Base-by-base conservation (phyloP, 371 early-diverging fungal species). In the Mortierella sp. region DNA sequence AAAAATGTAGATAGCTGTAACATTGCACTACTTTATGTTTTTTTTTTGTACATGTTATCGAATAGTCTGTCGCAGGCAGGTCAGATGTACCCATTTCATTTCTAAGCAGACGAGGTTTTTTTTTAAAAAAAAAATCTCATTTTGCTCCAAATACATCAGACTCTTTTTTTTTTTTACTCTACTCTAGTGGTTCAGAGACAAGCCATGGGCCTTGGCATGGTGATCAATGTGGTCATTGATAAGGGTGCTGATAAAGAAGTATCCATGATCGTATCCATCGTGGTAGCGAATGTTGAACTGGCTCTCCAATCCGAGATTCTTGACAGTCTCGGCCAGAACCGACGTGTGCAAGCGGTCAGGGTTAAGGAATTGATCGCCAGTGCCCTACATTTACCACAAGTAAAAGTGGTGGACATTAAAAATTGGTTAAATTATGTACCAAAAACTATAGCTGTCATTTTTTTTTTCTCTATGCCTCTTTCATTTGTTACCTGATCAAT, bases 251-350 rank as follows among this genome's bases (percentile, higher is more conserved):
- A 96, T 92, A 61, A 95, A 96, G 75, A 78, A 96, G 84, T 96
- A 96, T 49, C 90, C 89, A 70, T 96, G 96, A 73, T 96, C 94
- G 73, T 94, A 96, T 22, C 95, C 96, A 24, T 93, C 93, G 68
- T 93, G 95, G 83, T 88, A 86, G 30, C 94, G 90, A 65, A 91
- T 87, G 16, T 85, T 85, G 63, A 93, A 90, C 71, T 86, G 78
- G n/a, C 83, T 68, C 5, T 79, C 70, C 35, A 84, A 70, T 18
- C 83, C 87, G 26, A 84, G 79, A 20, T 71, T 84, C 54, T 87
- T 70, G 6, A 87, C 83, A 0, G 84, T 85, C 24, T 88, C 68
- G 39, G 89, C 84, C 55, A 96, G 83, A 26, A 83, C 79, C 26
- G 88, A 86, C 10, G 94, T 88, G 62, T 86, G 86, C 32, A 96